Conservation (phyloP, 441 rosid genomes). For the Pelargonium citronellum region DNA sequence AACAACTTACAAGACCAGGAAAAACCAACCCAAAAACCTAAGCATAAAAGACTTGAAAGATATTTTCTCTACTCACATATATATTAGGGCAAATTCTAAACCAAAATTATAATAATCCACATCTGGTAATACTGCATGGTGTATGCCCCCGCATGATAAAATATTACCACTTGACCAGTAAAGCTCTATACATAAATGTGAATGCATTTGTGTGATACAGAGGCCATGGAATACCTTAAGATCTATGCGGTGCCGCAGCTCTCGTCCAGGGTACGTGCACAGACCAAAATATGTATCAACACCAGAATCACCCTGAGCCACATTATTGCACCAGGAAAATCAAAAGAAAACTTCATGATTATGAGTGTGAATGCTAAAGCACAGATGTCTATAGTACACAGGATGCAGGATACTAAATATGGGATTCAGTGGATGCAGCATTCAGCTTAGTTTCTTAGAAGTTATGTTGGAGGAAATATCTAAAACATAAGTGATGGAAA, state of each 20-base stretch:
- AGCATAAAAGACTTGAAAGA: no score
- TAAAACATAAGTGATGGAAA: no score
- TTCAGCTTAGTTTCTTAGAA: no score
- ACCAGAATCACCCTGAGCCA: slow-evolving; percentile 67
- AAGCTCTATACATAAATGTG: background rate
- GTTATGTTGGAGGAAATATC: no score
- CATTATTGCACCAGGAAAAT: background rate
- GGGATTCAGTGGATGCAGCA: no score
- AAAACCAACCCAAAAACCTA: no score
- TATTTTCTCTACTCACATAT: no score
- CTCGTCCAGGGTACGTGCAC: slow-evolving; percentile 76
- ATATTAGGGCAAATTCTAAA: no score
- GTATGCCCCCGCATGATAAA: background rate
- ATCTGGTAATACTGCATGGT: background rate
- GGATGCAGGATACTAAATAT: no score
- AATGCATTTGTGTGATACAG: background rate
- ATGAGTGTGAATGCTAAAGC: background rate
- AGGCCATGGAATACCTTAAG: slow-evolving; percentile 49
- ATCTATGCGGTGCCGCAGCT: slow-evolving; percentile 78
- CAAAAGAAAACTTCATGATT: slow-evolving; percentile 2
- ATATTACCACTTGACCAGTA: background rate
- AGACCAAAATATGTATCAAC: slow-evolving; percentile 91
- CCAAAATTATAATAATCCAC: background rate
- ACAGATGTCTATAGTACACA: no score
- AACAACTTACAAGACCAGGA: no score